Conservation (phyloP, 2,329 filamentous ascomycete genomes). For the Aspergillus brasiliensis region DNA sequence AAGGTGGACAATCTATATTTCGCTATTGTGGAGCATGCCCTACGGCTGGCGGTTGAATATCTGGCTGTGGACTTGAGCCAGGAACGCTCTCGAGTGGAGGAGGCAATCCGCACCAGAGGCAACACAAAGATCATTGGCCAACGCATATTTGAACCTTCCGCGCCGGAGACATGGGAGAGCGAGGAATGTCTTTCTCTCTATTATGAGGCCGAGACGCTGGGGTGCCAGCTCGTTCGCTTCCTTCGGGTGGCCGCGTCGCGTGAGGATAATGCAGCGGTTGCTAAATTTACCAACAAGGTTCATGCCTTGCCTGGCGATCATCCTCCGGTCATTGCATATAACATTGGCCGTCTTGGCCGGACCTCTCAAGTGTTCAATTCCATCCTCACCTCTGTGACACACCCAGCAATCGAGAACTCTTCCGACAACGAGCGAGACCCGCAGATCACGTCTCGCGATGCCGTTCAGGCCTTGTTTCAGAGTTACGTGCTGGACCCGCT, state of each 20-base stretch:
- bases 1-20: constrained; percentile 30
- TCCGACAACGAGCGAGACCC: constrained; percentile 31
- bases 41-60: constrained; percentile 46
- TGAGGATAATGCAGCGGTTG: constrained; percentile 41
- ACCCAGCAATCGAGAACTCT: constrained; percentile 36
- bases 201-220: constrained; percentile 38
- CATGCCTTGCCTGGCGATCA: constrained; percentile 33
- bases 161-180: constrained; percentile 37
- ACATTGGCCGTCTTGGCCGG: constrained; percentile 42
- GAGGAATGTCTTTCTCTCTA: constrained; percentile 36
- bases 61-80: constrained; percentile 40
- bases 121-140: constrained; percentile 47
- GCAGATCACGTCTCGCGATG: constrained; percentile 41
- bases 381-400: constrained; percentile 45
- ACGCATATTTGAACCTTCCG: constrained; percentile 34
- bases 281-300: constrained; percentile 42
- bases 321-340: constrained; percentile 44
- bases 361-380: constrained; percentile 49
- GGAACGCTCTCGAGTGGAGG: constrained; percentile 28
- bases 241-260: constrained; percentile 37
- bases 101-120: constrained; percentile 37
- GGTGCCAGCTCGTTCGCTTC: constrained; percentile 44
- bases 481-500: constrained; percentile 46
- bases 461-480: constrained; percentile 42
- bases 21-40: constrained; percentile 41